Evolutionary conservation across 73 alveolate species (phyloP), one percentile per base, ranked within the genome.

Genomic region (Paramecium biaurelia): DNA sequence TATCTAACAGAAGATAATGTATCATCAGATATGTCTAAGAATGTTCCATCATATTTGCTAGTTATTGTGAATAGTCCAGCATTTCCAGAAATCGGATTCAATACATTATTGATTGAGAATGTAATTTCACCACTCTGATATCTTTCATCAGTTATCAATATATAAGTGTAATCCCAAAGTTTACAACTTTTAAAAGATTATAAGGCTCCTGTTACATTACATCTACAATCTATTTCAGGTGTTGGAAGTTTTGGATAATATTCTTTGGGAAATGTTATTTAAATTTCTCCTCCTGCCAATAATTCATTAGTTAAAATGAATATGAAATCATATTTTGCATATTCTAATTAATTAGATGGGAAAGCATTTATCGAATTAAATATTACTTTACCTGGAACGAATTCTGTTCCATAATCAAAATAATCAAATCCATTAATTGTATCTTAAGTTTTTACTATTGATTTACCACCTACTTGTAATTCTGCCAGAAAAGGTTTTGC

Each of bases 201-300:
- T 5, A 90, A 85, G 1, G 92, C 96, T 0, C 93, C 94, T 34
- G 96, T 32, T 24, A 90, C 92, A 38, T 76, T 34, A 45, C 96
- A 93, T 56, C 47, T 85, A 59, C 85, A 43, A 88, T 84, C 88
- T 30, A 92, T 15, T 7, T 58, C 82, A 28, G 94, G 79, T 4
- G 57, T 24, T 18, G 95, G 89, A 8, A 92, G 24, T 35, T 21
- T 32, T 2, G 74, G 42, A 90, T 90, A 90, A 76, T n/a, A 86
- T 7, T 57, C 34, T 30, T 76, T 57, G 3, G 92, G 93, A 18
- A 92, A 85, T 34, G 95, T 85, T 23, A 92, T 92, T 23, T 30
- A 23, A 18, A 92, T 86, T 21, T 38, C 37, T 18, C 95, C 95
- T 47, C 92, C 89, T 30, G 49, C 72, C 7, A 93, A 45, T 10